Conservation (phyloP, 768 basidiomycete genomes). For the Austroboletus eburneus region DNA sequence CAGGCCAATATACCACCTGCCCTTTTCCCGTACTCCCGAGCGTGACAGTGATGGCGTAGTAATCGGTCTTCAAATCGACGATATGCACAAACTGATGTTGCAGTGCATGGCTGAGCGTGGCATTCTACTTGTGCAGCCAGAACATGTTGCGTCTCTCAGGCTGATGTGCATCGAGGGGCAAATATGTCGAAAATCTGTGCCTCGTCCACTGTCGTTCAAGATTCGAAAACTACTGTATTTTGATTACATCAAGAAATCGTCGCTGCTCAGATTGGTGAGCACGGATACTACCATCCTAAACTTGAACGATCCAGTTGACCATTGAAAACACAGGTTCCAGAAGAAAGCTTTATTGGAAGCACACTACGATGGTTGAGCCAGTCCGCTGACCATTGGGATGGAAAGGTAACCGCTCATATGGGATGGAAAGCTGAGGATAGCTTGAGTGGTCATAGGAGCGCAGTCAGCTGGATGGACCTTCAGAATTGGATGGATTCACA, state of each 20-base stretch:
- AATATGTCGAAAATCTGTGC: too few species aligned
- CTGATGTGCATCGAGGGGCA: slow-evolving; percentile 14
- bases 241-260: too few species aligned
- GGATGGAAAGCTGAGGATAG: neutral
- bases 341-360: neutral
- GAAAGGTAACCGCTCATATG: too few species aligned
- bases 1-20: slow-evolving; percentile 42
- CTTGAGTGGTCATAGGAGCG: neutral
- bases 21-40: slow-evolving; percentile 40
- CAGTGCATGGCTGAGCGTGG: too few species aligned
- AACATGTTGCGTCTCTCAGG: too few species aligned
- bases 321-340: neutral
- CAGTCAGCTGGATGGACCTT: slow-evolving; percentile 10
- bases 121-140: too few species aligned
- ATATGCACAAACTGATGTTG: too few species aligned
- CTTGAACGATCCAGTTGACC: neutral
- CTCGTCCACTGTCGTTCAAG: too few species aligned
- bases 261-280: neutral
- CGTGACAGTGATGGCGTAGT: neutral
- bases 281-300: neutral
- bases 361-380: neutral
- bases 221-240: too few species aligned
- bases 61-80: neutral
- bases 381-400: too few species aligned
- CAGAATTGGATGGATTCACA: too few species aligned